phyloP scores from a whole-genome alignment of 768 basidiomycete genomes.

The Strobilomyces dryophilus region DNA sequence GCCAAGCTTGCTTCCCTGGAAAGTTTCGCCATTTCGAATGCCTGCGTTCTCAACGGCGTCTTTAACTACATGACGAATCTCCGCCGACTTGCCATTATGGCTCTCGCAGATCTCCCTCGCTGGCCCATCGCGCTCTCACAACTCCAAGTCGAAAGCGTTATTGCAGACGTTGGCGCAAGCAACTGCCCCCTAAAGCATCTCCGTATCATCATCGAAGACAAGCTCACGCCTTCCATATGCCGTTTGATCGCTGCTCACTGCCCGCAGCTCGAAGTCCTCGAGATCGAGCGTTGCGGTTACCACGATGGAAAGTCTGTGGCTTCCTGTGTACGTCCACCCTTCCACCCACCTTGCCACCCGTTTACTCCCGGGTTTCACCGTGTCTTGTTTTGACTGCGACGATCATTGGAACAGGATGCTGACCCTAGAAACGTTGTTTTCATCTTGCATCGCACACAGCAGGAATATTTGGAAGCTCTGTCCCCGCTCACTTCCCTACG shows the following conservation, averaged over 20 bases:
- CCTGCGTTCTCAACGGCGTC: constrained; percentile 28
- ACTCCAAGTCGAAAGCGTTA: constrained; percentile 28
- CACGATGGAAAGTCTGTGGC: constrained; percentile 36
- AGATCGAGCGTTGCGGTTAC: constrained; percentile 35
- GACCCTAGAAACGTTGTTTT: constrained; percentile 29
- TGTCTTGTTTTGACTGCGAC: constrained; percentile 20
- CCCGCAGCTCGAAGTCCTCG: constrained; percentile 30
- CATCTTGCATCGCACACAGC: constrained; percentile 25
- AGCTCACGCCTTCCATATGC: constrained; percentile 31
- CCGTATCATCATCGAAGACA: constrained; percentile 35
- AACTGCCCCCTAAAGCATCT: constrained; percentile 32
- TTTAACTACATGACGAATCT: constrained; percentile 29
- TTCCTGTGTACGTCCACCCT: constrained; percentile 30
- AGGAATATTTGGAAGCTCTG: constrained; percentile 34
- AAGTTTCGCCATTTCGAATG: constrained; percentile 34
- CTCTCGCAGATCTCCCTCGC: constrained; percentile 33
- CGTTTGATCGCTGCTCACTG: constrained; percentile 25
- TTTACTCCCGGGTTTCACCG: constrained; percentile 10
- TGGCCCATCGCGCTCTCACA: constrained; percentile 35
- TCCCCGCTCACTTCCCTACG: constrained; percentile 25
- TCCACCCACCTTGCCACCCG: constrained; percentile 10
- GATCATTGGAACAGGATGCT: constrained; percentile 25
- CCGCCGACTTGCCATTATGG: constrained; percentile 28
- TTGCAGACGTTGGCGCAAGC: constrained; percentile 28
- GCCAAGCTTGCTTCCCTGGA: constrained; percentile 32